Percentiles rank a stretch among this genome's conserved stretches.
phyloP scores from a whole-genome alignment of 768 basidiomycete genomes.

The Suillus weaverae region DNA sequence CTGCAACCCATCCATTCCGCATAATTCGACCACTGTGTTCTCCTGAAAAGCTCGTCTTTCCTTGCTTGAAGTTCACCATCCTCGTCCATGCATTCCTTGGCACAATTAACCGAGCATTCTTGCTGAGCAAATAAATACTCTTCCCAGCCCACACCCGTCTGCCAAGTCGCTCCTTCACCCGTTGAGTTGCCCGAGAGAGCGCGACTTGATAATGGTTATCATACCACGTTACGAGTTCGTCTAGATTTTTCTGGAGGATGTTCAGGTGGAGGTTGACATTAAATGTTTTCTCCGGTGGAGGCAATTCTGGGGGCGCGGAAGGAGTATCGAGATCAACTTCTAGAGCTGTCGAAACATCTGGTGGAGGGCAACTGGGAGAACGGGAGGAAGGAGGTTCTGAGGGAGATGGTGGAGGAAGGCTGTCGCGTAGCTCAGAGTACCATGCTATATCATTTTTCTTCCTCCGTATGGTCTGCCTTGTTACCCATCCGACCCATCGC shows the following conservation, averaged over 20 bases:
- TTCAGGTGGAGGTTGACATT: constrained; percentile 55
- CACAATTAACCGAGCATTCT: constrained; percentile 34
- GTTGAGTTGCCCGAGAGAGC: constrained; percentile 52
- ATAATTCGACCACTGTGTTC: not conserved
- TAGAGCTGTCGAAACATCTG: constrained; percentile 15
- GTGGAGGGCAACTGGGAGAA: constrained; percentile 17
- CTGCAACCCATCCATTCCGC: constrained; percentile 3
- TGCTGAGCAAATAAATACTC: constrained; percentile 51
- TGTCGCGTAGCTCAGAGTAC: constrained; percentile 36
- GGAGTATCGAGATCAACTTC: constrained; percentile 31
- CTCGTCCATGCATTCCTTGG: constrained; percentile 48
- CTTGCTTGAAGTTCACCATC: constrained; percentile 47
- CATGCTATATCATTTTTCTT: constrained; percentile 50
- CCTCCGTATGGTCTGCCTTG: constrained; percentile 44
- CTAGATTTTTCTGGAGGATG: constrained; percentile 55
- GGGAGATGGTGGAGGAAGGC: constrained; percentile 16
- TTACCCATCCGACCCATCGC: constrained; percentile 55
- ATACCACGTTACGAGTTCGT: constrained; percentile 48
- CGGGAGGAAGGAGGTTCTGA: constrained; percentile 2
- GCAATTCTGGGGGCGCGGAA: constrained; percentile 16
- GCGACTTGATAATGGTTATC: constrained; percentile 38
- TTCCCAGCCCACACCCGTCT: constrained; percentile 70
- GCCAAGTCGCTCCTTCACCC: constrained; percentile 74
- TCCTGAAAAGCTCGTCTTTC: not conserved
- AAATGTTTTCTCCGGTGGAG: constrained; percentile 36